Conservation (phyloP, 176 grass and related monocot genomes). For the Rhipidocladum racemiflorum region DNA sequence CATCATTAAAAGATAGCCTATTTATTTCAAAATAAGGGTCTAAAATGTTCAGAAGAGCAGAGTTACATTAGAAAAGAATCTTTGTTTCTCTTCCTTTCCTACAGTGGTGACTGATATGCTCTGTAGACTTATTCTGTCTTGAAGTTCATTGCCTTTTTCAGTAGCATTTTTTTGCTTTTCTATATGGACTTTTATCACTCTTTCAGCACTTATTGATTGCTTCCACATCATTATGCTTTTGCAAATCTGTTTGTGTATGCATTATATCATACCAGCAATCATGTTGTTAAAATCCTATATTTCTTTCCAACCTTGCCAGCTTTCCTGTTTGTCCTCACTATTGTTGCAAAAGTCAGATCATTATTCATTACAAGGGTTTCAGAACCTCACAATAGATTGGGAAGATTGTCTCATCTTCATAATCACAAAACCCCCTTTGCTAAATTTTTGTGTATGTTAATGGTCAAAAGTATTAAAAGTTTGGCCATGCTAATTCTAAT, state of each 20-base stretch:
- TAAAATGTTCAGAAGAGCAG: neutral
- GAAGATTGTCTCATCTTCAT: neutral
- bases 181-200: neutral
- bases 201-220: constrained; percentile 18
- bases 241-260: neutral
- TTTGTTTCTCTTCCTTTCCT: neutral
- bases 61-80: neutral
- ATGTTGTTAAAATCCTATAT: neutral
- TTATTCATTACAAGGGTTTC: constrained; percentile 6
- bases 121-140: neutral
- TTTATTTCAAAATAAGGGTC: constrained; percentile 3
- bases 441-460: too few species aligned
- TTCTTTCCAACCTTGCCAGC: neutral
- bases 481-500: too few species aligned
- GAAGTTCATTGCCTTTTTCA: neutral
- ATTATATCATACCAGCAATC: neutral
- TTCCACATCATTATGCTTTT: neutral
- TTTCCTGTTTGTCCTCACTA: neutral
- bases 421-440: neutral
- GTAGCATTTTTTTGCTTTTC: constrained; percentile 7
- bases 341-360: neutral
- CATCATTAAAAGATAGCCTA: neutral
- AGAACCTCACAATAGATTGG: constrained; percentile 9
- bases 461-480: too few species aligned
- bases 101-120: neutral